Conservation (phyloP, 2,329 filamentous ascomycete genomes). For the Aspergillus sp. region DNA sequence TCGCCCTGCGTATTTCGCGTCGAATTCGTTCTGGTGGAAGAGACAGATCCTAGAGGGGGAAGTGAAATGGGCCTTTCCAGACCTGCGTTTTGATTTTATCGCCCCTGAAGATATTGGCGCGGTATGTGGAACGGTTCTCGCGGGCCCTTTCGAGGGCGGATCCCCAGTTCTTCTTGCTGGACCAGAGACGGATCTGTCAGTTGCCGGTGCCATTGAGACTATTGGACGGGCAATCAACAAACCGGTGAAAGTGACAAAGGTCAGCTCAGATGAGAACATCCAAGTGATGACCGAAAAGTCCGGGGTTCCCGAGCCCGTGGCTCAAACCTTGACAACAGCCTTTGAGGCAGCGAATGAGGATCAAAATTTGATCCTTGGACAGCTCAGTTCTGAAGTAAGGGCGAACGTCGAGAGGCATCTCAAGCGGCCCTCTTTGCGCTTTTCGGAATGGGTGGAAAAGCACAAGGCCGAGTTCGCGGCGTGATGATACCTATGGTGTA, state of each 20-base stretch:
- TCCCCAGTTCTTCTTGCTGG: constrained; percentile 18
- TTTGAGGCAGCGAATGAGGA: background rate
- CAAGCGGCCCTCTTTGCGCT: constrained; percentile 25
- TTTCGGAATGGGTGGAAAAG: constrained; percentile 36
- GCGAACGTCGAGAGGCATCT: constrained; percentile 37
- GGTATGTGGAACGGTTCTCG: constrained; percentile 42
- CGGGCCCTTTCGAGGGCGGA: constrained; percentile 26
- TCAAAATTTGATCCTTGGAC: background rate
- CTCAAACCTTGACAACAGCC: background rate
- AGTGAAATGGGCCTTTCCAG: constrained; percentile 32
- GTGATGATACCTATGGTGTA: background rate
- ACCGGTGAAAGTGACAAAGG: constrained; percentile 5
- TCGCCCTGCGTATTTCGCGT: constrained; percentile 48
- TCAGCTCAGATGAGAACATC: constrained; percentile 14
- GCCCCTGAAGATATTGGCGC: constrained; percentile 48
- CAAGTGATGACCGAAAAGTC: constrained; percentile 8
- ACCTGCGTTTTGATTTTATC: constrained; percentile 41
- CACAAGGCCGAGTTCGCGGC: constrained; percentile 28
- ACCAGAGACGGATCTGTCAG: background rate
- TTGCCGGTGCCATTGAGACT: constrained; percentile 8
- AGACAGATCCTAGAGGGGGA: constrained; percentile 28
- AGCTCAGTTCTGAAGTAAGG: constrained; percentile 14
- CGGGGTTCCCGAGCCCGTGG: constrained; percentile 20
- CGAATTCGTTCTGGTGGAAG: constrained; percentile 38
- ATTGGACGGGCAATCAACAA: constrained; percentile 11